Conservation (phyloP, 2,329 filamentous ascomycete genomes). For the Juglanconis sp. region DNA sequence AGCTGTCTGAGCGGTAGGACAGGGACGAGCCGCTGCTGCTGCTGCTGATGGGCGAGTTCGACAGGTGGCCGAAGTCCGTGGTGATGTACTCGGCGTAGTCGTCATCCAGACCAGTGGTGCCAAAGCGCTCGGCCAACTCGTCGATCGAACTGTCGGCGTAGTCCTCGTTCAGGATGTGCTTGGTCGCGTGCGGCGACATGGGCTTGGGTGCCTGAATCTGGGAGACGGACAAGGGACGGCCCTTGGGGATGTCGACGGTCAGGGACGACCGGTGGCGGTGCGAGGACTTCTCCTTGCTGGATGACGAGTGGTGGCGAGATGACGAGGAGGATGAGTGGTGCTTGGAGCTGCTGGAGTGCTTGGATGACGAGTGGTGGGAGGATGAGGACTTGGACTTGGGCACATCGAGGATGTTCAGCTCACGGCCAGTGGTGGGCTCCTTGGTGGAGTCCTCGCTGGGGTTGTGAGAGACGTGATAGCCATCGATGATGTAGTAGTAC, state of each 20-base stretch:
- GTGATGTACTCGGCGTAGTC: constrained; percentile 55
- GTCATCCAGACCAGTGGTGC: constrained; percentile 55
- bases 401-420: constrained; percentile 96
- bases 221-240: constrained; percentile 81
- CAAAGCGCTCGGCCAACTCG: constrained; percentile 75
- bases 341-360: constrained; percentile 42
- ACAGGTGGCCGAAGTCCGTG: constrained; percentile 48
- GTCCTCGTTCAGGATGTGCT: constrained; percentile 79
- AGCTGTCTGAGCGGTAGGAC: constrained; percentile 71
- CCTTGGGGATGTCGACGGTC: constrained; percentile 73
- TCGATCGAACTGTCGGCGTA: constrained; percentile 74
- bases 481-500: constrained; percentile 99
- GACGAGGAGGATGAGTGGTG: constrained; percentile 38
- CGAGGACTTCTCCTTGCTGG: constrained; percentile 32
- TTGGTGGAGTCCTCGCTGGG: constrained; percentile 83
- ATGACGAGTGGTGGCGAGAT: constrained; percentile 37
- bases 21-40: constrained; percentile 59
- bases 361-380: constrained; percentile 41
- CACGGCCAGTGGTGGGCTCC: constrained; percentile 94
- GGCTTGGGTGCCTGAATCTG: constrained; percentile 91
- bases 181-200: constrained; percentile 80
- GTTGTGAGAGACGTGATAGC: constrained; percentile 97
- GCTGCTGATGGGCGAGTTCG: constrained; percentile 60
- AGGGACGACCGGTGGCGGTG: constrained; percentile 44
- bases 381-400: constrained; percentile 54